These are phyloP conservation scores for Marchantia paleacea DNA, from an alignment of 225 moss, liverwort and hornwort species.

Conservation along the genomic window DNA sequence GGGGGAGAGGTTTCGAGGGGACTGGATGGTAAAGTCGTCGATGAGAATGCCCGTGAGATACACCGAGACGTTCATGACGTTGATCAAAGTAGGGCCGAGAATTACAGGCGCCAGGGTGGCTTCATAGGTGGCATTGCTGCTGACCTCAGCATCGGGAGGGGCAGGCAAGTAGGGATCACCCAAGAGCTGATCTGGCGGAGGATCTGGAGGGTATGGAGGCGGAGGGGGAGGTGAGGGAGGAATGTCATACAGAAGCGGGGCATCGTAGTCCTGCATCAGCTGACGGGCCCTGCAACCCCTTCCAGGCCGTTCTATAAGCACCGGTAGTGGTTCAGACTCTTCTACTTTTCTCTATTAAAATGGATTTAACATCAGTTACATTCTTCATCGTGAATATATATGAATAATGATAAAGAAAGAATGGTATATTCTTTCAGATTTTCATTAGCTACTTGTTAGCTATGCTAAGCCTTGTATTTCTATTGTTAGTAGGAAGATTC, in stretches of 20 bases:
- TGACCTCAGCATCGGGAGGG: no score
- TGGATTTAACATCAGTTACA: no score
- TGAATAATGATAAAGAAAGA: no score
- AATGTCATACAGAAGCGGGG: no score
- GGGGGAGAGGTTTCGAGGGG: background rate
- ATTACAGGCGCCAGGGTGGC: background rate
- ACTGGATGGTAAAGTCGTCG: conserved; percentile 13
- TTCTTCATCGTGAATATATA: no score
- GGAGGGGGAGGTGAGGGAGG: background rate
- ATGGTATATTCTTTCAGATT: no score
- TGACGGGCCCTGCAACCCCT: background rate
- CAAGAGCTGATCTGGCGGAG: background rate
- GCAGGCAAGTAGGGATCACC: no score
- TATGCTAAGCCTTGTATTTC: no score
- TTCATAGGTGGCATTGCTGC: background rate
- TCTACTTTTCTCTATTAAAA: no score
- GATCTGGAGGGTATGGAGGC: background rate
- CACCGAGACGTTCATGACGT: conserved; percentile 37
- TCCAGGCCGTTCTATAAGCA: background rate
- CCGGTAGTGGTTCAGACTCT: no score
- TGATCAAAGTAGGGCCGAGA: background rate
- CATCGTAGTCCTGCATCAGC: background rate
- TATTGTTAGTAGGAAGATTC: no score
- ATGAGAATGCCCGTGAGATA: conserved; percentile 32
- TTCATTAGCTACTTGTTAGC: no score